Percentiles rank a stretch among this genome's conserved stretches.
Conservation (phyloP, 768 basidiomycete species). For the Leccinum subgranulosum region DNA sequence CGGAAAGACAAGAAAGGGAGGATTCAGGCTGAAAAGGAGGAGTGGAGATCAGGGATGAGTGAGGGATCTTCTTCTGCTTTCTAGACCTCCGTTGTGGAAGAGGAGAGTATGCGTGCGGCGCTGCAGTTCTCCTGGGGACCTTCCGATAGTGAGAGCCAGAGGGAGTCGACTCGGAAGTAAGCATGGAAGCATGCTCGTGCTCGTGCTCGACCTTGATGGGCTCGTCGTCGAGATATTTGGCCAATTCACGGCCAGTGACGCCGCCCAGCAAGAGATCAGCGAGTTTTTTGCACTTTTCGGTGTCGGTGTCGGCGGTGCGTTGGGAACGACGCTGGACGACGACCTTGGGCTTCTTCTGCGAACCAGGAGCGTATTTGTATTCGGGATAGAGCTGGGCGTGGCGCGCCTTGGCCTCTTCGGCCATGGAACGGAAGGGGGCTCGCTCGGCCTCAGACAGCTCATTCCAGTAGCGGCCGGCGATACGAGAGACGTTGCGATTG, state of each 20-base stretch:
- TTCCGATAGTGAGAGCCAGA: neutral
- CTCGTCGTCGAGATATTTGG: slow-evolving; percentile 18
- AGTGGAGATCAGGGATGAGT: neutral
- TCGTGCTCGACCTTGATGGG: neutral
- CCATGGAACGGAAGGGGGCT: slow-evolving; percentile 43
- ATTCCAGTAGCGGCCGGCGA: slow-evolving; percentile 71
- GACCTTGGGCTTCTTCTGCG: slow-evolving; percentile 26
- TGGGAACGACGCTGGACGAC: slow-evolving; percentile 33
- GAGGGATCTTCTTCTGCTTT: slow-evolving; percentile 1
- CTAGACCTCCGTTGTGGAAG: slow-evolving; percentile 4
- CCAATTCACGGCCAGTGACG: slow-evolving; percentile 29
- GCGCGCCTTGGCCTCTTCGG: slow-evolving; percentile 43
- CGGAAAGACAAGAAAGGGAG: neutral
- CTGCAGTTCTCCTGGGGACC: slow-evolving; percentile 7
- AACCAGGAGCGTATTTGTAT: slow-evolving; percentile 60
- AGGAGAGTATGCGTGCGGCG: slow-evolving; percentile 1
- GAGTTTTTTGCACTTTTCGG: slow-evolving; percentile 38
- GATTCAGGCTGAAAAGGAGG: neutral
- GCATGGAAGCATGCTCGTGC: neutral
- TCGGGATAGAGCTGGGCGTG: slow-evolving; percentile 54
- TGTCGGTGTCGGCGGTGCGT: slow-evolving; percentile 32
- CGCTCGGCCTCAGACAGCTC: slow-evolving; percentile 46
- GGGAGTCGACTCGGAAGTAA: neutral
- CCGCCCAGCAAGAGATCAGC: slow-evolving; percentile 36
- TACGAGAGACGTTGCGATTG: slow-evolving; percentile 70